Base-by-base conservation (phyloP, 805 yeast genomes). In the Grigorovia humatica region DNA sequence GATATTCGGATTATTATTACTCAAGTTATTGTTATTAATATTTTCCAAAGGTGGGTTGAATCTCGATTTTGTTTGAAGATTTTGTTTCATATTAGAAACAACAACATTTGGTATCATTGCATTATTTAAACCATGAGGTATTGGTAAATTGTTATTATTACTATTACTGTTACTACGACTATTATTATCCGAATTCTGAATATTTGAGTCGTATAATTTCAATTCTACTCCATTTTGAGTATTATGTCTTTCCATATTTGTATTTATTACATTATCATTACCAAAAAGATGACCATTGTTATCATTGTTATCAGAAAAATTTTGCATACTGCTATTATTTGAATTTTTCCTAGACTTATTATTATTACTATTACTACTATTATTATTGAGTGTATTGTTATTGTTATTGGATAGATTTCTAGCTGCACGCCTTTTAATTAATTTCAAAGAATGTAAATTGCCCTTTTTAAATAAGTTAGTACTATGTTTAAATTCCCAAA, bases 401-500 rank as follows among this genome's bases (percentile, higher is more conserved):
- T 42, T 43, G n/a, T 32, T 48, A n/a, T 6, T 47, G 9, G 57
- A 51, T 4, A 67, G 57, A 19, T 62, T 59, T 62, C 71, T 58
- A 6, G 81, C 76, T 0, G 93, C 79, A 47, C 96, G 71, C 55
- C 98, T 75, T 66, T 88, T 90, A 64, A 90, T 91, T 15, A 77
- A 73, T 51, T 85, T 78, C 54, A 90, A 70, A 11, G 84, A 74
- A 45, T 82, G 93, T 15, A 80, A 68, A 64, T 89, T 93, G 44
- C 96, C 96, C 49, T 88, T 82, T 57, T 80, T 77, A 70, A 90
- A 90, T 54, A 77, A 76, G 40, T 85, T 87, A 3, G 87, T 81
- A 29, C 86, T 79, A 65, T 90, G 98, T 52, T 82, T 81, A 68
- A 90, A 90, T 70, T 91, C 97, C 98, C 98, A 90, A 15, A 64